Percentiles rank a stretch among this genome's conserved stretches.
Evolutionary conservation across 306 rosid genomes (phyloP).

Genomic region (Mimosa pudica): DNA sequence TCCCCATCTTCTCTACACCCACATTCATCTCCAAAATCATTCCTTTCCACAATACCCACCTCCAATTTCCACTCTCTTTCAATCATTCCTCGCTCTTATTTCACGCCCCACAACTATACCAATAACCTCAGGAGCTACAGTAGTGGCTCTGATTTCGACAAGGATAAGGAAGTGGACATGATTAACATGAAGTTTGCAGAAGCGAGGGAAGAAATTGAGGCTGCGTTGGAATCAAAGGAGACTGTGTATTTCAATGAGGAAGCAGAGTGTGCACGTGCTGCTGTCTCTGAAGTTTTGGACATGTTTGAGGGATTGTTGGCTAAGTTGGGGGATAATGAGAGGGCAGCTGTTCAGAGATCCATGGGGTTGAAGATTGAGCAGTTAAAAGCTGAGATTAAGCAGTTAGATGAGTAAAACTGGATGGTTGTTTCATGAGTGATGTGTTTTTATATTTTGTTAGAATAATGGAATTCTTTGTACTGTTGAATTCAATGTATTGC

Average conservation of each 20-base stretch:
- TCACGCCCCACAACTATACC: constrained; percentile 10
- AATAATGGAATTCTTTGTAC: constrained; percentile 2
- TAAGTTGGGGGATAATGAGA: constrained; percentile 64
- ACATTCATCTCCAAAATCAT: constrained; percentile 32
- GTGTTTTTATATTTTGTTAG: not conserved
- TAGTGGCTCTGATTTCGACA: constrained; percentile 50
- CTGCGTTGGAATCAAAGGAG: constrained; percentile 91
- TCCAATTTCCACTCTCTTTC: constrained; percentile 41
- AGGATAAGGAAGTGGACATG: constrained; percentile 72
- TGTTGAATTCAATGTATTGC: constrained; percentile 17
- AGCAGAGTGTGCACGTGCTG: constrained; percentile 92
- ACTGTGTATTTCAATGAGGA: constrained; percentile 91
- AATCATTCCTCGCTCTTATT: constrained; percentile 31
- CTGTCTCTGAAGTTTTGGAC: constrained; percentile 63
- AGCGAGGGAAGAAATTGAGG: constrained; percentile 95
- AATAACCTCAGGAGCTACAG: constrained; percentile 41
- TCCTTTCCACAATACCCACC: constrained; percentile 23
- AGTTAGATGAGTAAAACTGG: constrained; percentile 65
- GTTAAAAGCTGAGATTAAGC: constrained; percentile 84
- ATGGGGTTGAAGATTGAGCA: constrained; percentile 97
- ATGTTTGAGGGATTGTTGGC: constrained; percentile 60
- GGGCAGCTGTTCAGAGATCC: constrained; percentile 67
- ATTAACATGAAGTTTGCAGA: constrained; percentile 93
- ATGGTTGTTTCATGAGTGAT: not conserved
- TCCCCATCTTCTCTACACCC: constrained; percentile 5